Base-by-base conservation (phyloP, 805 yeast species). In the Ogataea kodamae region DNA sequence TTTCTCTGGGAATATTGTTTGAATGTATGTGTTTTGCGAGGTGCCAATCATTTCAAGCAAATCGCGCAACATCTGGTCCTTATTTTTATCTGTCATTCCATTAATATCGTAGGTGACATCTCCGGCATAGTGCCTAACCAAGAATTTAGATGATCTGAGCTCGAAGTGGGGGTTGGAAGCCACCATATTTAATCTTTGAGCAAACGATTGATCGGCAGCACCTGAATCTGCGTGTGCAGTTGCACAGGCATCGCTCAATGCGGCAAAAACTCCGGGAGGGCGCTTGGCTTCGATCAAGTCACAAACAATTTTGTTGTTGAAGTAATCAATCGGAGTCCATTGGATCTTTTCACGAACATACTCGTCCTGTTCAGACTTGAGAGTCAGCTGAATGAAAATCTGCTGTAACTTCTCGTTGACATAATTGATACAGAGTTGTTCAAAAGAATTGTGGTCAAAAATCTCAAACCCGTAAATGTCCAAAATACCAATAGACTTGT, bases 401-500 rank as follows among this genome's bases (percentile, higher is more conserved):
- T 90, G 98, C 65, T 89, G 97, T 48, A 90, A 70, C 62, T 90
- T 90, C 61, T 89, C 97, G 61, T 89, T 89, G 46, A 89, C 97
- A 50, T 90, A 89, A 59, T 90, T 89, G 67, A 89, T 89, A 65
- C 97, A 89, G 45, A 89, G 71, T 63, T 89, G 97, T 59, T 90
- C 97, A 59, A 90, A 89, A 3, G 96, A 85, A 64, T 89, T 89
- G 50, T 85, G 90, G 37, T 89, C 96, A 56, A 89, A 89, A 54
- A 90, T 90, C 61, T 89, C 97, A 64, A 89, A 89, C 7, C 97
- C 97, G 56, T 89, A 89, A 47, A 90, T 89, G 75, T 89, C 97
- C 54, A 89, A 69, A 49, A 89, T 89, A 45, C 97, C 97, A 50
- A 92, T 81, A 17, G 95, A 82, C 53, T 81, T 84, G 40, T 62